phyloP scores from a whole-genome alignment of 768 basidiomycete species.

The Naganishia antarctica region DNA sequence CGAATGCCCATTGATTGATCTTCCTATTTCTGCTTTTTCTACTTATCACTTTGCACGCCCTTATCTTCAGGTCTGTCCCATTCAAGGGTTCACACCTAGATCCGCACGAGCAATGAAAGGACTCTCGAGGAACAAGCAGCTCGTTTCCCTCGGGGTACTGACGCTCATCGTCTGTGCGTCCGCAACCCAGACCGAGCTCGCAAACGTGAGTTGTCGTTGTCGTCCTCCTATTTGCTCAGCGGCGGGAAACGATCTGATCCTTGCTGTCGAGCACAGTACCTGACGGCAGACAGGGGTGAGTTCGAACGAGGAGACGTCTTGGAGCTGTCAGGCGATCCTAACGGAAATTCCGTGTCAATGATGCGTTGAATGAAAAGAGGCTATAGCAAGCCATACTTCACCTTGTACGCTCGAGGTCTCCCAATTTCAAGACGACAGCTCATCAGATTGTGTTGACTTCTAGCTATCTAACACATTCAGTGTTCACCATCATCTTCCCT shows the following conservation, averaged over 20 bases:
- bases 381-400: conserved; percentile 82
- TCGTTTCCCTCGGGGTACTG: conserved; percentile 41
- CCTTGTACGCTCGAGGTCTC: conserved; percentile 59
- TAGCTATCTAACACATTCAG: conserved; percentile 82
- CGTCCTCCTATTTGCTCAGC: background rate
- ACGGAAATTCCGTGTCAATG: conserved; percentile 33
- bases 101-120: background rate
- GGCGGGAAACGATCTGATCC: background rate
- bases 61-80: too few relatives aligned
- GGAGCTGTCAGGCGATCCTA: background rate
- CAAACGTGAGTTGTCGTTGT: conserved; percentile 31
- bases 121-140: conserved; percentile 19
- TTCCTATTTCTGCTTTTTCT: too few relatives aligned
- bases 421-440: background rate
- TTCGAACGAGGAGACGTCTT: too few relatives aligned
- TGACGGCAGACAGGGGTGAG: conserved; percentile 27
- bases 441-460: conserved; percentile 19
- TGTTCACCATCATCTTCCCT: conserved; percentile 71
- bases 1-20: too few relatives aligned
- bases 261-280: conserved; percentile 24
- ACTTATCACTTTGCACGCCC: too few relatives aligned
- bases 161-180: conserved; percentile 40
- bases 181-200: conserved; percentile 45
- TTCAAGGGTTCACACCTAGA: too few relatives aligned
- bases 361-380: conserved; percentile 50